Evolutionary conservation across 768 basidiomycete genomes (phyloP).

Genomic region (Auriscalpium vulgare): DNA sequence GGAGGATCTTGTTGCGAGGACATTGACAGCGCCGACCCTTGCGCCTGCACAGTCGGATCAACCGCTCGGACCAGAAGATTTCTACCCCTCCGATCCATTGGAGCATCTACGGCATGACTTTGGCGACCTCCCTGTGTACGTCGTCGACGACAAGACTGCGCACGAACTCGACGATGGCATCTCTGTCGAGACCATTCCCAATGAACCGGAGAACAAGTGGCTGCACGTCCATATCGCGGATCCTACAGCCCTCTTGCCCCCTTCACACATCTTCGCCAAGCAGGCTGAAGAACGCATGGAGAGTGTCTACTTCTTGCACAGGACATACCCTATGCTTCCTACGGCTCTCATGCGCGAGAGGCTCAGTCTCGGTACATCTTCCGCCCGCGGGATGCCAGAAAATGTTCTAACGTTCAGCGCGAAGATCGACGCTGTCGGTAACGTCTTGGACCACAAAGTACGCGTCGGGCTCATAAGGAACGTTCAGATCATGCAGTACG

Average conservation of each 20-base stretch:
- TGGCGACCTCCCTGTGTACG: constrained; percentile 70
- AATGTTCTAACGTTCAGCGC: constrained; percentile 75
- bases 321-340: constrained; percentile 70
- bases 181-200: constrained; percentile 63
- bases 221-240: constrained; percentile 91
- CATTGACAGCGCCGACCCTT: not conserved
- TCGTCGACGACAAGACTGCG: constrained; percentile 75
- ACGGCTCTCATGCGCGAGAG: constrained; percentile 39
- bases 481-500: constrained; percentile 56
- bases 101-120: constrained; percentile 81
- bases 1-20: not conserved
- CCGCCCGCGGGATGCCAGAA: constrained; percentile 31
- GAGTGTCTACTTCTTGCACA: constrained; percentile 60
- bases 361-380: constrained; percentile 38
- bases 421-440: constrained; percentile 51
- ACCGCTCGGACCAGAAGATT: constrained; percentile 50
- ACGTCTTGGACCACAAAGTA: constrained; percentile 63
- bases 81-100: constrained; percentile 54
- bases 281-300: constrained; percentile 44
- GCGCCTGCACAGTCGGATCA: not conserved
- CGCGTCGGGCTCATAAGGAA: constrained; percentile 70
- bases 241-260: constrained; percentile 73
- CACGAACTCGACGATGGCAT: constrained; percentile 92
- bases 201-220: constrained; percentile 60
- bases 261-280: constrained; percentile 52